Evolutionary conservation across 306 rosid species (phyloP).

Genomic region (Echinosophora koreensis): DNA sequence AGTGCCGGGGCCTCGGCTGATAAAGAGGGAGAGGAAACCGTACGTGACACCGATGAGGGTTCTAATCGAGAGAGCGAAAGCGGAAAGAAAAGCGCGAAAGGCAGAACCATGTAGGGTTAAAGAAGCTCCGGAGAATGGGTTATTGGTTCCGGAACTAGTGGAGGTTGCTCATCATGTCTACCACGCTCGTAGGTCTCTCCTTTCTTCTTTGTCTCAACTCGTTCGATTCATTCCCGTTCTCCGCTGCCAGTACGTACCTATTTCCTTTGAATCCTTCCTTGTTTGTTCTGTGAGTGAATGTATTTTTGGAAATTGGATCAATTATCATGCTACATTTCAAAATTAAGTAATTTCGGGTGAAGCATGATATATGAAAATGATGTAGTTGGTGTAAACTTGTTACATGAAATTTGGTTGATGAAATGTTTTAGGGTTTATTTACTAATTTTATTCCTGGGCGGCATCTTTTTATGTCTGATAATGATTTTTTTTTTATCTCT

Average conservation of each 20-base stretch:
- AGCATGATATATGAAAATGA: background rate
- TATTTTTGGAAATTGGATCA: background rate
- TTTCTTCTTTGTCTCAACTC: conserved; percentile 60
- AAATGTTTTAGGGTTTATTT: too few relatives aligned
- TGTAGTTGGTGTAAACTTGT: background rate
- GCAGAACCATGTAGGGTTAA: conserved; percentile 70
- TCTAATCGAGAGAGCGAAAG: conserved; percentile 73
- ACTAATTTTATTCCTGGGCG: too few relatives aligned
- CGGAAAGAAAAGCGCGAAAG: conserved; percentile 69
- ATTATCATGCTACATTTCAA: background rate
- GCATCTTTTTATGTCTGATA: too few relatives aligned
- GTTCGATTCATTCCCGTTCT: conserved; percentile 62
- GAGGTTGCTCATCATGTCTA: conserved; percentile 72
- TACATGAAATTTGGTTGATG: too few relatives aligned
- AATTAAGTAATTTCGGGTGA: conserved; percentile 14
- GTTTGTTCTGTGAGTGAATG: background rate
- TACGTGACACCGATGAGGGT: conserved; percentile 81
- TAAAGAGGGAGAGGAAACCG: conserved; percentile 73
- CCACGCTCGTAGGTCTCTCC: conserved; percentile 61
- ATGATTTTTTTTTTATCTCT: too few relatives aligned
- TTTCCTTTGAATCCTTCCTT: conserved; percentile 16
- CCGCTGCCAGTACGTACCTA: conserved; percentile 66
- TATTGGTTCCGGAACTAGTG: conserved; percentile 78
- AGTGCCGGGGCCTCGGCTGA: conserved; percentile 61
- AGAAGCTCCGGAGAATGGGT: conserved; percentile 76